Conservation (phyloP, 2,329 filamentous ascomycete species). For the Monascus ruber region DNA sequence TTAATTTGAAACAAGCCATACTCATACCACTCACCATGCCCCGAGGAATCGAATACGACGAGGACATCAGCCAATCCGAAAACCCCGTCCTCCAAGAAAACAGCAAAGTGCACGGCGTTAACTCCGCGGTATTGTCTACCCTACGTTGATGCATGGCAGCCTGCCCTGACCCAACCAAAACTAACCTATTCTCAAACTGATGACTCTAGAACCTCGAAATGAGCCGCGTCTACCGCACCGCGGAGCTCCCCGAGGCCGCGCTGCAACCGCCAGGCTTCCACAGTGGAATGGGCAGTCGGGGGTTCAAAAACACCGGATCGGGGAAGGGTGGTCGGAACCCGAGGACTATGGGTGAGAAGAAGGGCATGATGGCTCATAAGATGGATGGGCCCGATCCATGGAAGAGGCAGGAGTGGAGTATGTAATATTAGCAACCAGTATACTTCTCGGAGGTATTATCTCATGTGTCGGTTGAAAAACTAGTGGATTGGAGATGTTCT, state of each 20-base stretch:
- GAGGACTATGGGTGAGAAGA: constrained; percentile 22
- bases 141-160: not conserved
- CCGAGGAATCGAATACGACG: constrained; percentile 30
- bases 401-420: not conserved
- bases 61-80: constrained; percentile 26
- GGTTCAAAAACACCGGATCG: constrained; percentile 13
- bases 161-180: not conserved
- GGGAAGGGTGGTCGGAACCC: constrained; percentile 30
- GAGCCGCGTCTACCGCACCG: constrained; percentile 20
- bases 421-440: too few species aligned
- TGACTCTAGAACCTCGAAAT: constrained; percentile 15
- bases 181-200: constrained; percentile 2
- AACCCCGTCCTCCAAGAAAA: constrained; percentile 25
- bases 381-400: not conserved
- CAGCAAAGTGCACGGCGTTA: constrained; percentile 25
- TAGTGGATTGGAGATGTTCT: too few species aligned
- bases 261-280: constrained; percentile 12
- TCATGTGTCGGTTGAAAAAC: too few species aligned
- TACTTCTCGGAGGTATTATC: too few species aligned
- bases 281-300: constrained; percentile 15
- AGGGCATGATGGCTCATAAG: constrained; percentile 18
- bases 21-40: constrained; percentile 20
- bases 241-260: constrained; percentile 23
- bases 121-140: constrained; percentile 13
- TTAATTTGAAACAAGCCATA: not conserved